phyloP scores from a whole-genome alignment of 1,284 basidiomycete genomes.

The Inonotus obliquus region DNA sequence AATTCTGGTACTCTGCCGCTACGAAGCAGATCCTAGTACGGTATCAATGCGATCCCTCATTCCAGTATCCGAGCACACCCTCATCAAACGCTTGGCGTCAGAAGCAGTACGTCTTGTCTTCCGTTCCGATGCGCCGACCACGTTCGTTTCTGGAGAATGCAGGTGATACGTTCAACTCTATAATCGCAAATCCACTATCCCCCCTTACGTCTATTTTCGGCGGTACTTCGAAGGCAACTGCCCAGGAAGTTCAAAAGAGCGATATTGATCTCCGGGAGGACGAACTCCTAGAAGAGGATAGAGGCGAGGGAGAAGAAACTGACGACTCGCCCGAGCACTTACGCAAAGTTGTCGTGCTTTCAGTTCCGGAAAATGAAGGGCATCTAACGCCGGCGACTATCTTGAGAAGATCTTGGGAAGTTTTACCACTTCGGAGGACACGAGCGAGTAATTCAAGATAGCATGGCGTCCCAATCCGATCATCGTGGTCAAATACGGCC shows the following conservation, averaged over 20 bases:
- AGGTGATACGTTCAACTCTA: conserved; percentile 53
- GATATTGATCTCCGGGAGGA: conserved; percentile 70
- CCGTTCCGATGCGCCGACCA: conserved; percentile 61
- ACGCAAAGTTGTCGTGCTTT: conserved; percentile 40
- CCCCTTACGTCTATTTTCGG: conserved; percentile 37
- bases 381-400: conserved; percentile 29
- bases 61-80: conserved; percentile 33
- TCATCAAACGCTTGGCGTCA: conserved; percentile 47
- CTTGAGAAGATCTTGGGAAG: conserved; percentile 35
- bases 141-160: conserved; percentile 67
- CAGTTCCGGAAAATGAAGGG: conserved; percentile 24
- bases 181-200: conserved; percentile 46
- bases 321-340: conserved; percentile 60
- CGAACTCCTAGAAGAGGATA: conserved; percentile 71
- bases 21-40: conserved; percentile 55
- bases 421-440: conserved; percentile 32
- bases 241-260: conserved; percentile 59
- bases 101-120: conserved; percentile 56
- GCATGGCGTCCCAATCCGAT: background rate
- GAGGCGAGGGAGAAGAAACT: conserved; percentile 67
- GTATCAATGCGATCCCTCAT: conserved; percentile 60
- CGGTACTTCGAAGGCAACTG: conserved; percentile 36
- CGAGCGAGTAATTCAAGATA: conserved; percentile 17
- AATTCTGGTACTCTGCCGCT: conserved; percentile 51
- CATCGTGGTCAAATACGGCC: background rate